phyloP scores from a whole-genome alignment of 805 yeast species.

The Helenozyma rhizophorensis region DNA sequence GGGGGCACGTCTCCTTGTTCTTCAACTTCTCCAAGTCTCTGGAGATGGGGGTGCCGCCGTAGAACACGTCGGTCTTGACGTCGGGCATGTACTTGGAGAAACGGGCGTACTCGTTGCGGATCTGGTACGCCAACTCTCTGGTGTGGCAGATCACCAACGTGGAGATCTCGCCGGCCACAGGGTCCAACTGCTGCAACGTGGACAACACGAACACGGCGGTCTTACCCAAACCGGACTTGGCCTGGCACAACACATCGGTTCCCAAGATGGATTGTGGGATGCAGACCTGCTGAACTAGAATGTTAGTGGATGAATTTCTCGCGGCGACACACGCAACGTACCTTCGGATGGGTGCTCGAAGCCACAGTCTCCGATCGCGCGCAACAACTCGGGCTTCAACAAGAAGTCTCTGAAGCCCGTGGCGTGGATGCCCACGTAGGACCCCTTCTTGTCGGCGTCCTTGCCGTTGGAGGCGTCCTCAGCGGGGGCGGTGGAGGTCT shows the following conservation, averaged over 20 bases:
- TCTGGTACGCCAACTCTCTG: constrained; percentile 97
- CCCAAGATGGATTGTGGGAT: constrained; percentile 98
- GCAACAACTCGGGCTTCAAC: constrained; percentile 91
- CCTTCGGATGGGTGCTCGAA: constrained; percentile 99
- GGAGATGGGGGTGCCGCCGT: constrained; percentile 87
- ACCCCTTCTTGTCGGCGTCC: constrained; percentile 84
- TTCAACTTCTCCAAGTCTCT: constrained; percentile 84
- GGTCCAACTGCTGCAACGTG: constrained; percentile 94
- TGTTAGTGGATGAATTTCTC: constrained; percentile 20
- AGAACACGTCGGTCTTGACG: constrained; percentile 92
- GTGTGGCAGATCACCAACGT: constrained; percentile 96
- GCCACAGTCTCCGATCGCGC: constrained; percentile 99
- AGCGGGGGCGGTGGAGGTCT: constrained; percentile 45
- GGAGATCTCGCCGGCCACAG: constrained; percentile 94
- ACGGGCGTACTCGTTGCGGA: constrained; percentile 94
- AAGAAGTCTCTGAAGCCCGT: constrained; percentile 98
- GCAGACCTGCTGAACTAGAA: constrained; percentile 90
- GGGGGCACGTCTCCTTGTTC: constrained; percentile 92
- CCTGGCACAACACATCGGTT: constrained; percentile 97
- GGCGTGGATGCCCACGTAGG: constrained; percentile 96
- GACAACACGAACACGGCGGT: constrained; percentile 97
- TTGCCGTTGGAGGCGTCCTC: constrained; percentile 48
- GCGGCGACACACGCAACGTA: constrained; percentile 54
- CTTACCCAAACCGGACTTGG: constrained; percentile 99
- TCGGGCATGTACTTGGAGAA: constrained; percentile 98